Base-by-base conservation (phyloP, 257 asterid genomes). In the Echium plantagineum region DNA sequence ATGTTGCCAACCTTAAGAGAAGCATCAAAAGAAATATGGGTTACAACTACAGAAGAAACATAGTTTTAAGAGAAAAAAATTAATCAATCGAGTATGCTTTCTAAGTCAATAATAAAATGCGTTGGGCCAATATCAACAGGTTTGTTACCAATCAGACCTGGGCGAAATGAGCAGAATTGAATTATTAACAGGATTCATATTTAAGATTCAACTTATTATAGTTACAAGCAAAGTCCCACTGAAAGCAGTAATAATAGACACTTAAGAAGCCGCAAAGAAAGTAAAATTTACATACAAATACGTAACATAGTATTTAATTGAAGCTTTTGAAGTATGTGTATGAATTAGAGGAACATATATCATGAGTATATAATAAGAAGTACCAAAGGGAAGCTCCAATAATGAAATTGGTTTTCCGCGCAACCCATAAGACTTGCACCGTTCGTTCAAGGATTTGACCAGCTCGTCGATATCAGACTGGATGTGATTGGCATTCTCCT, bases 371-470 rank as follows among this genome's bases (percentile, higher is more conserved):
- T 21, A 30, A 22, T 54, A 64, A 63, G 5, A 60, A 65, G 52
- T 87, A 90, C 97, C 97, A 84, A 84, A 90, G 52, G 97, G 97
- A 72, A 87, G 86, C 75, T 84, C 88, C 61, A 85, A 78, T 59
- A 90, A 78, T 35, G 89, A 75, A 58, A 85, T 90, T 66, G 99
- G 96, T 71, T 93, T 93, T 71, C 84, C 84, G 52, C 94, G 97
- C 30, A 93, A 67, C 72, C 97, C 97, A 80, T 93, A 89, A 72
- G 94, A 81, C 74, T 93, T 93, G 88, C 97, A 89, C 57, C 89
- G 91, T 67, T 86, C 97, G 70, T 81, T 93, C 82, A 89, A 75
- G 21, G 83, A 58, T 73, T 81, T 93, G 42, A 93, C 88, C 32
- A 78, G 94, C 52, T 78, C 91, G 81, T 93, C 99, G 53, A 93